A percentile compares a stretch with the other conserved stretches of the same genome.
Evolutionary conservation across 2,329 filamentous ascomycete species (phyloP).

Genomic region (Tolypocladium paradoxum): DNA sequence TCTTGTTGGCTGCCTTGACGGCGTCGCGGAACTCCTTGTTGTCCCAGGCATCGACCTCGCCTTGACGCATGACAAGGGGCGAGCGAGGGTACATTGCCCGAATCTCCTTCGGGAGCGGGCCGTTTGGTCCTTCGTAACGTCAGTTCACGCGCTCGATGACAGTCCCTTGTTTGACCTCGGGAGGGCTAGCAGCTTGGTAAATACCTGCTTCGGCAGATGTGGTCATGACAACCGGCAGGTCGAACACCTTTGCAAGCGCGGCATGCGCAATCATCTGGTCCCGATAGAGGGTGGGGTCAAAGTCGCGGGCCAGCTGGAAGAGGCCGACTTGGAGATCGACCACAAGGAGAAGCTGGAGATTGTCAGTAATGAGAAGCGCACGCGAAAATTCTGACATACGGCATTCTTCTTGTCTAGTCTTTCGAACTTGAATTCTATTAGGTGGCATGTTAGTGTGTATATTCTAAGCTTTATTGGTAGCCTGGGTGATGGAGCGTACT

Average conservation of each 20-base stretch:
- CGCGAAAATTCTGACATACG: neutral
- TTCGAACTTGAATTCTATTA: neutral
- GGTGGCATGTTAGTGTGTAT: neutral
- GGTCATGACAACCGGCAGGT: neutral
- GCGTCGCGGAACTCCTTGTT: slow-evolving; percentile 57
- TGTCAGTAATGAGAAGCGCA: neutral
- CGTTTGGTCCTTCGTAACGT: neutral
- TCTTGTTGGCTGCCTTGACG: slow-evolving; percentile 52
- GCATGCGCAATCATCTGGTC: slow-evolving; percentile 60
- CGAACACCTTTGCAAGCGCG: slow-evolving; percentile 23
- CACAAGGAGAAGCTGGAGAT: slow-evolving; percentile 20
- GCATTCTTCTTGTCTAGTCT: neutral
- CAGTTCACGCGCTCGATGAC: neutral
- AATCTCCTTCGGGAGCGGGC: neutral
- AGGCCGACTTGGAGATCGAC: slow-evolving; percentile 27
- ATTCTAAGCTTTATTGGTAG: neutral
- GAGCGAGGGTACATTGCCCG: slow-evolving; percentile 48
- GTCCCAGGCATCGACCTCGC: slow-evolving; percentile 71
- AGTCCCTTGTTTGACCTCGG: neutral
- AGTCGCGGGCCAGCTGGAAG: slow-evolving; percentile 47
- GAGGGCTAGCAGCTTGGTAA: neutral
- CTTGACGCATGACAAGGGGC: slow-evolving; percentile 55
- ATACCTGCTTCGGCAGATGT: neutral
- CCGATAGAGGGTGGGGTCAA: slow-evolving; percentile 51
- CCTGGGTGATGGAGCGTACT: neutral